A percentile compares a stretch with the other conserved stretches of the same genome.
phyloP scores from a whole-genome alignment of 1,284 basidiomycete genomes.

The Neonothopanus nambi region DNA sequence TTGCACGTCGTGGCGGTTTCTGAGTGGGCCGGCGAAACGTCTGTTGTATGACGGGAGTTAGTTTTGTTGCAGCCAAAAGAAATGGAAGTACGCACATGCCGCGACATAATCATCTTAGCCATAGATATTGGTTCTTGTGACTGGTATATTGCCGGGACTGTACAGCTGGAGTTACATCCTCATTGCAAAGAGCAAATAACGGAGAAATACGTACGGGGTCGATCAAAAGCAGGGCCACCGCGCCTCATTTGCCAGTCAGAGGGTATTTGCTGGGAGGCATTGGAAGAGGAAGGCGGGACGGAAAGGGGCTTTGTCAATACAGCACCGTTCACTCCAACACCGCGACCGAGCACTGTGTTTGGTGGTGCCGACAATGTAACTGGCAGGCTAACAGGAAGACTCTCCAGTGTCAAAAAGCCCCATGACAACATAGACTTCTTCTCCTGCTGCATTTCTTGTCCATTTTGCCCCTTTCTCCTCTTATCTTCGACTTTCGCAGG shows the following conservation, averaged over 20 bases:
- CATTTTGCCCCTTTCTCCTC: slow-evolving; percentile 5
- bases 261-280: not conserved
- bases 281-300: not conserved
- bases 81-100: slow-evolving; percentile 35
- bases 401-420: slow-evolving; percentile 37
- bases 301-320: slow-evolving; percentile 4
- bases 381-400: slow-evolving; percentile 32
- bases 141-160: slow-evolving; percentile 41
- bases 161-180: not conserved
- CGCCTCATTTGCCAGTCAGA: slow-evolving; percentile 17
- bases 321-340: slow-evolving; percentile 27
- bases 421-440: slow-evolving; percentile 28
- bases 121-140: slow-evolving; percentile 41
- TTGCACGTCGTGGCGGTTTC: slow-evolving; percentile 30
- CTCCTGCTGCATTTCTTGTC: slow-evolving; percentile 1
- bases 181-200: not conserved
- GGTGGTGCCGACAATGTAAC: slow-evolving; percentile 25
- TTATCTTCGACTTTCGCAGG: slow-evolving; percentile 6
- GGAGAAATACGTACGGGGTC: slow-evolving; percentile 32
- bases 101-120: slow-evolving; percentile 50
- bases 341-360: slow-evolving; percentile 22
- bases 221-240: slow-evolving; percentile 36
- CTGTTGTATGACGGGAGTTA: slow-evolving; percentile 18
- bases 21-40: slow-evolving; percentile 39
- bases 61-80: slow-evolving; percentile 7